Conservation (phyloP, 2,329 filamentous ascomycete genomes). For the Zymoseptoria pseudotritici region DNA sequence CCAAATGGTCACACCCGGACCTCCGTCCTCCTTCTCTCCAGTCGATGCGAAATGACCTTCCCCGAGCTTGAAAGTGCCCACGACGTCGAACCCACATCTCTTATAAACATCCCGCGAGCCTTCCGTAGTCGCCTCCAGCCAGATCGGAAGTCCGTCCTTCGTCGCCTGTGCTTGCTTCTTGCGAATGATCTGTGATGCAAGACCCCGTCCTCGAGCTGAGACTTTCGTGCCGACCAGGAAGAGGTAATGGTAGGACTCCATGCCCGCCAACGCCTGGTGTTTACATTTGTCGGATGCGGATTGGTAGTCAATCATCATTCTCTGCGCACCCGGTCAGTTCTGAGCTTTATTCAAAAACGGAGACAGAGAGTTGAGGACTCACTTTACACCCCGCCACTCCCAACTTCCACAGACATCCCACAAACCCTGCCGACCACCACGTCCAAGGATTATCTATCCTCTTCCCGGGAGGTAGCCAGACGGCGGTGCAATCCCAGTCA, state of each 20-base stretch:
- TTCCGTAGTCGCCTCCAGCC: constrained; percentile 24
- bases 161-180: constrained; percentile 8
- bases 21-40: constrained; percentile 16
- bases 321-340: constrained; percentile 4
- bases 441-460: constrained; percentile 19
- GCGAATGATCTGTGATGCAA: constrained; percentile 15
- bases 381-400: constrained; percentile 14
- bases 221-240: constrained; percentile 21
- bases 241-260: constrained; percentile 19
- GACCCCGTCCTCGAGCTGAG: constrained; percentile 14
- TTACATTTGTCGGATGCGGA: constrained; percentile 10
- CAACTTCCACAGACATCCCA: constrained; percentile 12
- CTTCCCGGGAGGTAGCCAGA: constrained; percentile 22
- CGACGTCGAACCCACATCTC: constrained; percentile 17
- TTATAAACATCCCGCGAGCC: constrained; percentile 16
- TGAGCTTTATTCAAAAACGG: neutral
- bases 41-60: constrained; percentile 12
- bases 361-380: neutral
- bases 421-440: constrained; percentile 15
- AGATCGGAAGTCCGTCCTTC: constrained; percentile 16
- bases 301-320: constrained; percentile 23
- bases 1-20: constrained; percentile 17
- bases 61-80: constrained; percentile 15
- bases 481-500: constrained; percentile 14
- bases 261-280: constrained; percentile 6